Conservation (phyloP, 257 asterid species). For the Nicotiana attenuata region DNA sequence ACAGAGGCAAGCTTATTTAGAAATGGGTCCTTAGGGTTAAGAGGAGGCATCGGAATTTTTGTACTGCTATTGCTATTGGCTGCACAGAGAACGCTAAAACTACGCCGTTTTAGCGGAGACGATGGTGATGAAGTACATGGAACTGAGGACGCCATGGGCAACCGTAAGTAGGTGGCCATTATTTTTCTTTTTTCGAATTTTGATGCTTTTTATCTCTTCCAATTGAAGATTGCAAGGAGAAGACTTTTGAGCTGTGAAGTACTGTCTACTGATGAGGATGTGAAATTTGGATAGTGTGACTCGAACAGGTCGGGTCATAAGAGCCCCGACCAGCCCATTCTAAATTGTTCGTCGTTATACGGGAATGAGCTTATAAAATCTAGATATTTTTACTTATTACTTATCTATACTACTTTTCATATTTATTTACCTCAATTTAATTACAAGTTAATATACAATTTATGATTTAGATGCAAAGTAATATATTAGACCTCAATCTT, state of each 20-base stretch:
- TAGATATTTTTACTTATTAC: no score
- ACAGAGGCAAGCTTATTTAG: conserved; percentile 65
- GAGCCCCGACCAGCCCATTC: not conserved
- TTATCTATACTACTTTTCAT: no score
- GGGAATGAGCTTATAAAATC: not conserved
- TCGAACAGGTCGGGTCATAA: not conserved
- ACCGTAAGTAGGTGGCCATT: conserved; percentile 58
- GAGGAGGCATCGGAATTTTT: conserved; percentile 63
- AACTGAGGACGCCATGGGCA: conserved; percentile 57
- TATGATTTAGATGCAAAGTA: no score
- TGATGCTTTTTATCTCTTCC: not conserved
- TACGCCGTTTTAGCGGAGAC: conserved; percentile 34
- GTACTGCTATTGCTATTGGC: conserved; percentile 20
- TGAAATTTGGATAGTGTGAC: not conserved
- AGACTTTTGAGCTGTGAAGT: not conserved
- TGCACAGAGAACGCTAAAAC: conserved; percentile 15
- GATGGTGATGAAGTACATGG: conserved; percentile 38
- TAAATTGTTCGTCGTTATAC: not conserved
- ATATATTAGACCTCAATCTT: no score
- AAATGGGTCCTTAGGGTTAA: conserved; percentile 83
- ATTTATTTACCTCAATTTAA: no score
- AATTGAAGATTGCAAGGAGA: not conserved
- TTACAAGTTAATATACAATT: no score
- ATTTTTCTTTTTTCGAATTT: not conserved
- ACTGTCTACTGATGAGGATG: not conserved